Conservation (phyloP, 352 stramenopile genomes). For the Pythium graminicola region DNA sequence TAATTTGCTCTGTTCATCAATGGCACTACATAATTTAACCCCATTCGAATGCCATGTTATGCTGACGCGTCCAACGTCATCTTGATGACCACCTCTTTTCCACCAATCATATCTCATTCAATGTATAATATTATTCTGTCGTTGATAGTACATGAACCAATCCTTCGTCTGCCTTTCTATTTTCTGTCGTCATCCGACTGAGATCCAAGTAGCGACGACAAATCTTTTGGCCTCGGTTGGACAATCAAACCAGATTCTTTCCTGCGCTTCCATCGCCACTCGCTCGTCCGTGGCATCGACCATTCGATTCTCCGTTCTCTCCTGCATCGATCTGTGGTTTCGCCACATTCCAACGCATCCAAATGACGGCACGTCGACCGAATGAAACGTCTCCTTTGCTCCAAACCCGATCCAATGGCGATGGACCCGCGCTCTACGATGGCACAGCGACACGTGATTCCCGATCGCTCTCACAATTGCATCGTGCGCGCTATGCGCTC, state of each 20-base stretch:
- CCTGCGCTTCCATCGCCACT: not conserved
- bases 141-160: not conserved
- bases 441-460: slow-evolving; percentile 3
- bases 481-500: slow-evolving; percentile 47
- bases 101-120: slow-evolving; percentile 1
- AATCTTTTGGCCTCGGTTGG: not conserved
- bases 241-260: slow-evolving; percentile 7
- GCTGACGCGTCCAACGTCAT: not conserved
- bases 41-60: no score
- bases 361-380: slow-evolving; percentile 13
- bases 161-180: not conserved
- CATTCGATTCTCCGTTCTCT: not conserved
- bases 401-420: slow-evolving; percentile 5
- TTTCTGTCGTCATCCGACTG: not conserved
- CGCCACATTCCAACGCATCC: not conserved
- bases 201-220: slow-evolving; percentile 13
- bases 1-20: no score
- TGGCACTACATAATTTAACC: no score
- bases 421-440: slow-evolving; percentile 1
- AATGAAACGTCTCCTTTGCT: slow-evolving; percentile 59
- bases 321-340: not conserved
- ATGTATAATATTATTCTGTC: slow-evolving; percentile 7
- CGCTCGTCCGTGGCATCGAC: not conserved
- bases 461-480: slow-evolving; percentile 20
- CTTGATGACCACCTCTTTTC: not conserved